A percentile compares a stretch with the other conserved stretches of the same genome.
Evolutionary conservation across 1,139 yeast genomes (phyloP).

Genomic region (Geotrichum fermentans): DNA sequence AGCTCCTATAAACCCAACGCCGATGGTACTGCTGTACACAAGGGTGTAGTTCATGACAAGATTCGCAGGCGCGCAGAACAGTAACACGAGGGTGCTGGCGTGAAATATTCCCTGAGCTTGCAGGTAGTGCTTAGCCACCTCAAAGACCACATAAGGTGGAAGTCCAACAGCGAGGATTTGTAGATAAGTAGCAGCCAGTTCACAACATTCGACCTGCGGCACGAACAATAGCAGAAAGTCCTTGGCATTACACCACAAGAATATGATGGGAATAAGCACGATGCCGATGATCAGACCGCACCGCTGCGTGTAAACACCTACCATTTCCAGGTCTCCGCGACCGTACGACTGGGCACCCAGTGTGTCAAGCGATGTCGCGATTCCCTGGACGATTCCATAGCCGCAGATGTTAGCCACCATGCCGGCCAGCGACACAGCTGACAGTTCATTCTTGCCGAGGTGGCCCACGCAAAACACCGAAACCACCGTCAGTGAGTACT

Average conservation of each 20-base stretch:
- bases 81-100: constrained; percentile 75
- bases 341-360: constrained; percentile 67
- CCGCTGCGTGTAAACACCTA: constrained; percentile 55
- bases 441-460: constrained; percentile 71
- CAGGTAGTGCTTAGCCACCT: constrained; percentile 71
- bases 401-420: constrained; percentile 81
- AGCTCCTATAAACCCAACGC: constrained; percentile 62
- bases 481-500: constrained; percentile 78
- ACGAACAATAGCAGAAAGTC: constrained; percentile 49
- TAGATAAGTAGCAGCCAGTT: constrained; percentile 59
- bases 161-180: constrained; percentile 67
- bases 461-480: constrained; percentile 81
- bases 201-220: constrained; percentile 55
- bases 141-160: constrained; percentile 81
- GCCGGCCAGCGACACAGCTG: constrained; percentile 77
- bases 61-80: constrained; percentile 77
- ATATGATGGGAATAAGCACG: constrained; percentile 45
- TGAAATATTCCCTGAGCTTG: constrained; percentile 93
- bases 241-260: constrained; percentile 58
- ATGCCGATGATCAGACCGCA: constrained; percentile 50
- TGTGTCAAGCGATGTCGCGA: constrained; percentile 82
- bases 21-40: constrained; percentile 66
- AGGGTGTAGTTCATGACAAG: constrained; percentile 65
- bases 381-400: constrained; percentile 80
- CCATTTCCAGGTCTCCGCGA: constrained; percentile 47